A percentile compares a stretch with the other conserved stretches of the same genome.
Conservation (phyloP, 305 asterid species). For the Fraxinus floribunda region DNA sequence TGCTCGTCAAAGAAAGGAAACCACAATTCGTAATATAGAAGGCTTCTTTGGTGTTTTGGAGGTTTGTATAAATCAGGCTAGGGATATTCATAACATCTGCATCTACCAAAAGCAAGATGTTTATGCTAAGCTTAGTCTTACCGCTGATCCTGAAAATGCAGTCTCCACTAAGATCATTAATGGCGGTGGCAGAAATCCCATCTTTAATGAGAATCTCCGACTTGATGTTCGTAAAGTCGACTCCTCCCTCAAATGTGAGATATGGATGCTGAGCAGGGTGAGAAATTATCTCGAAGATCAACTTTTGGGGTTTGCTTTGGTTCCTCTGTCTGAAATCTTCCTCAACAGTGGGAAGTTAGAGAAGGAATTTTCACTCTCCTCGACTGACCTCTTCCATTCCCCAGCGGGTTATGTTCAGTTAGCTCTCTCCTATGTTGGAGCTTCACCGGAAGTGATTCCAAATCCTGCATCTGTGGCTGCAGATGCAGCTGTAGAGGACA, state of each 20-base stretch:
- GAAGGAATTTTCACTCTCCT: constrained; percentile 50
- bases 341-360: constrained; percentile 41
- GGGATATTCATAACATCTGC: constrained; percentile 55
- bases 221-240: constrained; percentile 39
- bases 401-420: constrained; percentile 56
- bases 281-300: constrained; percentile 58
- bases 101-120: constrained; percentile 63
- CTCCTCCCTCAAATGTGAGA: constrained; percentile 47
- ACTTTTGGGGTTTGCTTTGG: constrained; percentile 50
- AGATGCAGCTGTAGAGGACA: constrained; percentile 20
- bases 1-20: constrained; percentile 27
- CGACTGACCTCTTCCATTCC: constrained; percentile 56
- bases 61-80: constrained; percentile 47
- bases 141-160: constrained; percentile 42
- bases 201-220: constrained; percentile 39
- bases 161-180: constrained; percentile 43
- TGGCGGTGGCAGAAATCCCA: constrained; percentile 53
- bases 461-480: constrained; percentile 25
- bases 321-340: constrained; percentile 46
- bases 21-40: constrained; percentile 20
- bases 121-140: constrained; percentile 49
- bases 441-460: constrained; percentile 42
- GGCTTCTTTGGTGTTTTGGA: constrained; percentile 39
- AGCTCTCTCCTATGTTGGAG: constrained; percentile 41
- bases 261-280: constrained; percentile 60